Evolutionary conservation across 1,284 basidiomycete species (phyloP).

Genomic region (Thelephora terrestris): DNA sequence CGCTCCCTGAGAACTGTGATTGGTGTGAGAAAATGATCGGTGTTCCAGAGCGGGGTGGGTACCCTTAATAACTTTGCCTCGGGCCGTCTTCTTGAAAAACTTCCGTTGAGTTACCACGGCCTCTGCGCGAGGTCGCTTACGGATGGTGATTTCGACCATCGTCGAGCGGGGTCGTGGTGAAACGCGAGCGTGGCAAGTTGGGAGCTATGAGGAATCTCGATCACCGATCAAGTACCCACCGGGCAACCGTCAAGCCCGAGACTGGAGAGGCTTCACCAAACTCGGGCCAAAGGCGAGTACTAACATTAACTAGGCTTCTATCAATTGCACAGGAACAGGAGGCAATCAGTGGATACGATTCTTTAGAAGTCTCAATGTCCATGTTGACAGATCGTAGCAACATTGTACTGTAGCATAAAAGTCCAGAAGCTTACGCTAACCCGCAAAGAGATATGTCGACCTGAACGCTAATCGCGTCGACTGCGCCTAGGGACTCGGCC

Average conservation of each 20-base stretch:
- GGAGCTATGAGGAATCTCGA: not conserved
- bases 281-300: not conserved
- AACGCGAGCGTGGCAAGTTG: not conserved
- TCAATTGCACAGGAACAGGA: not conserved
- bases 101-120: conserved; percentile 74
- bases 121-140: conserved; percentile 67
- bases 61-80: conserved; percentile 93
- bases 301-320: not conserved
- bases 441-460: conserved; percentile 17
- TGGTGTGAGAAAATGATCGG: conserved; percentile 1
- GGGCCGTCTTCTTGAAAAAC: conserved; percentile 91
- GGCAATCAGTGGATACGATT: not conserved
- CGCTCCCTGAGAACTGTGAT: conserved; percentile 79
- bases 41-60: conserved; percentile 8
- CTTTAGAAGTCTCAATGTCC: no score
- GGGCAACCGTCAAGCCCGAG: not conserved
- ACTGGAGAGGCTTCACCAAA: not conserved
- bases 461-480: conserved; percentile 17
- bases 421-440: no score
- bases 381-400: no score
- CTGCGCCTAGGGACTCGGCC: conserved; percentile 15
- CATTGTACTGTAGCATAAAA: no score
- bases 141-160: conserved; percentile 64
- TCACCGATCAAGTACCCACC: not conserved
- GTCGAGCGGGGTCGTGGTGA: not conserved